phyloP scores from a whole-genome alignment of 2,329 filamentous ascomycete genomes.

The Fusarium ramigenum region DNA sequence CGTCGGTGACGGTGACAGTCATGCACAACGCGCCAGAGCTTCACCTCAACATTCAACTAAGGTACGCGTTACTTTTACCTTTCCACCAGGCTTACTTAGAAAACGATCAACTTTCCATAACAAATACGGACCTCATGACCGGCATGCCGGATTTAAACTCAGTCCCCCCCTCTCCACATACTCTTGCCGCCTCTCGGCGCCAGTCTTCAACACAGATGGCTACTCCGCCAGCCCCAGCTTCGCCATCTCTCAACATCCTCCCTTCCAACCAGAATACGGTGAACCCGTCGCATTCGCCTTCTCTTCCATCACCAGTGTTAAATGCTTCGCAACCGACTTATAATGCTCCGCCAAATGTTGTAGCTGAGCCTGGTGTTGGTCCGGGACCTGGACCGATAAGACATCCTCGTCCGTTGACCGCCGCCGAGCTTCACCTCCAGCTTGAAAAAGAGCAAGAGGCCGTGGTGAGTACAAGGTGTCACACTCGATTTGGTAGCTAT shows the following conservation, averaged over 20 bases:
- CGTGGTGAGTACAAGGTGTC: constrained; percentile 66
- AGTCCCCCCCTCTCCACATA: constrained; percentile 60
- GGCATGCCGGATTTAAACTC: constrained; percentile 66
- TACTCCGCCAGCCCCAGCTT: constrained; percentile 49
- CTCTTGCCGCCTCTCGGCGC: constrained; percentile 55
- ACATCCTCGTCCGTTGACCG: constrained; percentile 87
- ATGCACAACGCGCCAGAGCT: constrained; percentile 25
- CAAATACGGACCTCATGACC: not conserved
- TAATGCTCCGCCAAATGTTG: constrained; percentile 19
- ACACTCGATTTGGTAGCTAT: accelerated
- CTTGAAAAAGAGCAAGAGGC: constrained; percentile 96
- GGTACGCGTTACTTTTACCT: constrained; percentile 20
- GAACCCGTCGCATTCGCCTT: constrained; percentile 52
- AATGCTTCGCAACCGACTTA: constrained; percentile 45
- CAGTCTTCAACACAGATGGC: constrained; percentile 57
- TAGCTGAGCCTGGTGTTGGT: constrained; percentile 55
- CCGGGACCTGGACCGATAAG: constrained; percentile 77
- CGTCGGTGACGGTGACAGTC: not conserved
- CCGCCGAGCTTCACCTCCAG: constrained; percentile 87
- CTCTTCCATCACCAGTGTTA: constrained; percentile 42
- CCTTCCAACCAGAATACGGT: constrained; percentile 65
- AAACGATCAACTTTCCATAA: not conserved
- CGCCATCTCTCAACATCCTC: constrained; percentile 64
- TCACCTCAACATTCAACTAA: constrained; percentile 9
- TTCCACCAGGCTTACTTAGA: not conserved